Evolutionary conservation across 129 eudicot species (phyloP), one percentile per base, ranked within the genome.

Genomic region (Arctium lappa): DNA sequence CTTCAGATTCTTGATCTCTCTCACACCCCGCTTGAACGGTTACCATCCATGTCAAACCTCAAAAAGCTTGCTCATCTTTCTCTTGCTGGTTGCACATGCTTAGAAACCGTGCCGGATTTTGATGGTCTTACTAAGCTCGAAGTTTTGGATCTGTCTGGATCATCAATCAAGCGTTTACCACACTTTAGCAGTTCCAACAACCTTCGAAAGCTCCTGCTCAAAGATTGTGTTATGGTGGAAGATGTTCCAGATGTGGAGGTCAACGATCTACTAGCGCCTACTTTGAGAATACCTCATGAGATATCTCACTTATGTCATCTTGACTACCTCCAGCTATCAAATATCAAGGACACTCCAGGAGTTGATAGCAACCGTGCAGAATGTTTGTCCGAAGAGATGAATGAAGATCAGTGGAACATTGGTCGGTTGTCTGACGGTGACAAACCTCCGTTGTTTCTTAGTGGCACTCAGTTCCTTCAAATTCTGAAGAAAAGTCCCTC

Each of bases 121-220:
- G 80, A 16, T 6, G 37, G 4, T 15, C 81, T 77, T 37, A 40
- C 34, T 10, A 80, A 72, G 70, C 88, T 88, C 31, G 88, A 88
- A 79, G 80, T 86, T 46, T 73, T 86, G 46, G 84, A 86, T 83
- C 74, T 86, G 13, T 86, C 89, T 9, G 15, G n/a, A n/a, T n/a
- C n/a, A n/a, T n/a, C n/a, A n/a, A n/a, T n/a, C n/a, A n/a, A n/a
- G n/a, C n/a, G n/a, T n/a, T n/a, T n/a, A n/a, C n/a, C n/a, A n/a
- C n/a, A n/a, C n/a, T n/a, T n/a, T n/a, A n/a, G n/a, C n/a, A n/a
- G n/a, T n/a, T n/a, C n/a, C n/a, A n/a, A n/a, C n/a, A n/a, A n/a
- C n/a, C n/a, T n/a, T n/a, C n/a, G n/a, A n/a, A n/a, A n/a, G n/a
- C n/a, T n/a, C n/a, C n/a, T n/a, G n/a, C n/a, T n/a, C n/a, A n/a